Percentiles rank a stretch among this genome's conserved stretches.
These are phyloP conservation scores for Cystoderma amianthinum DNA, from an alignment of 768 basidiomycete species.

Conservation along the genomic window DNA sequence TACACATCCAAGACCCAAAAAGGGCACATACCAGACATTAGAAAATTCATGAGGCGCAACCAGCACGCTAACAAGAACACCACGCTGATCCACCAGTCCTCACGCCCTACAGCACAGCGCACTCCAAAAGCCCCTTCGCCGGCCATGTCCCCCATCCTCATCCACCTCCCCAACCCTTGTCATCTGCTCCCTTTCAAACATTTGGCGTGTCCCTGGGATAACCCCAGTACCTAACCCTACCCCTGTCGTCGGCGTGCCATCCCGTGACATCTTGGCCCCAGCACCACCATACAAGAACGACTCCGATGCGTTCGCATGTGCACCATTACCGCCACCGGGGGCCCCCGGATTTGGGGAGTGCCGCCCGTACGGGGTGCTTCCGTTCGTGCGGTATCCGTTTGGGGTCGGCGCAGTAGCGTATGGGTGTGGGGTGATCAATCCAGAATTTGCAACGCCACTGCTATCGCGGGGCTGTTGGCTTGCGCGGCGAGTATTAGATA, in stretches of 20 bases:
- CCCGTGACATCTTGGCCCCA: slow-evolving; percentile 41
- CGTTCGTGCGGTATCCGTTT: slow-evolving; percentile 38
- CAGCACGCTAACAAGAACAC: slow-evolving; percentile 18
- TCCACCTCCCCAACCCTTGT: slow-evolving; percentile 51
- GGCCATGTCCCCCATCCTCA: slow-evolving; percentile 59
- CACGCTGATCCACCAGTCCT: slow-evolving; percentile 12
- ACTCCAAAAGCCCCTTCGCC: slow-evolving; percentile 55
- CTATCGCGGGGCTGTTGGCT: slow-evolving; percentile 56
- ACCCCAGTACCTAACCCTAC: slow-evolving; percentile 30
- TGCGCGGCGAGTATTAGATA: slow-evolving; percentile 57
- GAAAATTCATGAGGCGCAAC: slow-evolving; percentile 17
- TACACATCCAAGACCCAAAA: too few species aligned
- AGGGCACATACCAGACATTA: slow-evolving; percentile 1
- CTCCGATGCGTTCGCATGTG: slow-evolving; percentile 52
- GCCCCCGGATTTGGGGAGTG: slow-evolving; percentile 33
- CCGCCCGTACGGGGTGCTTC: slow-evolving; percentile 43
- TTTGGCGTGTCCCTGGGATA: slow-evolving; percentile 33
- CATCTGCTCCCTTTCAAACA: slow-evolving; percentile 69
- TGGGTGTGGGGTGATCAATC: slow-evolving; percentile 56
- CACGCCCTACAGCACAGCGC: slow-evolving; percentile 67
- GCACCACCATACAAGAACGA: slow-evolving; percentile 63
- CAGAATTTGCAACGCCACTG: slow-evolving; percentile 26
- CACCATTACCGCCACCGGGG: slow-evolving; percentile 16
- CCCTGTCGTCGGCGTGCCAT: slow-evolving; percentile 46
- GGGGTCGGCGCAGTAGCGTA: slow-evolving; percentile 62